A percentile compares a stretch with the other conserved stretches of the same genome.
Evolutionary conservation across 495 filamentous ascomycete genomes (phyloP).

Genomic region (Aspergillus nanangensis): DNA sequence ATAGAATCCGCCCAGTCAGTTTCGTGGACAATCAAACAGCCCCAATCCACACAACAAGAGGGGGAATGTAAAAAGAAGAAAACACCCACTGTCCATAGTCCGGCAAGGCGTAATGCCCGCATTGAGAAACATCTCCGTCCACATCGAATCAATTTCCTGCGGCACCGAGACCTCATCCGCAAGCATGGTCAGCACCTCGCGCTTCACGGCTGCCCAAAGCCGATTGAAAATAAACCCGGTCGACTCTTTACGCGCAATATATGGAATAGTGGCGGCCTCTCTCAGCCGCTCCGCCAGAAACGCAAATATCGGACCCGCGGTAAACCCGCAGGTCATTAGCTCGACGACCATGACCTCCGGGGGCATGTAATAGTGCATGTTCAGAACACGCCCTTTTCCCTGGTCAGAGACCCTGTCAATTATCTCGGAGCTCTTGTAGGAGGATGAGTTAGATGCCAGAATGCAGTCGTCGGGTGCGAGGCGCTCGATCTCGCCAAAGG

Average conservation of each 20-base stretch:
- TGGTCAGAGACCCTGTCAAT: constrained; percentile 33
- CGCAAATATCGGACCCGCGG: constrained; percentile 31
- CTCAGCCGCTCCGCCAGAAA: constrained; percentile 32
- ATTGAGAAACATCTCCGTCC: constrained; percentile 34
- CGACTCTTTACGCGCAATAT: constrained; percentile 38
- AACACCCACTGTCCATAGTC: constrained; percentile 28
- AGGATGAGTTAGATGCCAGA: constrained; percentile 47
- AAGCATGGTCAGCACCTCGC: constrained; percentile 41
- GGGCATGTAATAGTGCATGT: constrained; percentile 49
- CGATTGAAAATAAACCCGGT: constrained; percentile 51
- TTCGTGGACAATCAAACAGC: background rate
- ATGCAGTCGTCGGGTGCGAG: constrained; percentile 41
- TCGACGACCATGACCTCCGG: constrained; percentile 39
- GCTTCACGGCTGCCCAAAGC: constrained; percentile 48
- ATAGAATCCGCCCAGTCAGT: too few relatives aligned
- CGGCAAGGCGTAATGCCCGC: constrained; percentile 18
- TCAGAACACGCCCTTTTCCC: constrained; percentile 26
- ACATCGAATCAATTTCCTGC: constrained; percentile 37
- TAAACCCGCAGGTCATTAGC: constrained; percentile 47
- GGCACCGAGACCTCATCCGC: constrained; percentile 38
- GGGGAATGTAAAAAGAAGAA: too few relatives aligned
- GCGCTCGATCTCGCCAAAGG: constrained; percentile 43
- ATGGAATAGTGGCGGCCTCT: constrained; percentile 38
- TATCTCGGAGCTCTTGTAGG: constrained; percentile 44
- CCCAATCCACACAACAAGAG: background rate